Evolutionary conservation across 345 rosid genomes (phyloP), one percentile per base, ranked within the genome.

Genomic region (Geranium rotundifolium): DNA sequence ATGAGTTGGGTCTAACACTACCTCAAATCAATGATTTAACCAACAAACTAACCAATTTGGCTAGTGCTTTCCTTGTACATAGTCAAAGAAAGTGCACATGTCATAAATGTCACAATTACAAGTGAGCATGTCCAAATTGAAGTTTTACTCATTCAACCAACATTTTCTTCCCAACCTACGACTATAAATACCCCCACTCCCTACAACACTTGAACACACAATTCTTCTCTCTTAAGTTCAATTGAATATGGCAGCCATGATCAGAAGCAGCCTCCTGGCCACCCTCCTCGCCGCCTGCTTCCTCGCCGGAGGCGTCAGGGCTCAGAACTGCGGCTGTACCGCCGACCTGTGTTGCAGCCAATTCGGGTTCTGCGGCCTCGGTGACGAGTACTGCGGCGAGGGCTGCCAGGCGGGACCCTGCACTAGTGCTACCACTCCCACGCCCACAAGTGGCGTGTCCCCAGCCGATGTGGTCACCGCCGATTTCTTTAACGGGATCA

Each of bases 401-500:
- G 76, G 72, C 4, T 76, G 80, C 56, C 56, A 20, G 50, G 61
- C 30, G 4, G 80, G 80, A 5, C 80, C 74, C 10, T 76, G 80
- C 59, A 5, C 1, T 29, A 17, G 23, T 4, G 16, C 63, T n/a
- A 4, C 54, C 60, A 2, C 60, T 0, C 41, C 70, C 2, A n/a
- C 62, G 0, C 19, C 66, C 0, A 17, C 62, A 0, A 60, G 67
- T 18, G 57, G 49, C 17, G 76, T 72, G 16, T 55, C 61, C 0
- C 76, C 73, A 17, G 74, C 69, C 7, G 68, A 70, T 5, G 12
- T 79, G 1, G 83, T 81, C n/a, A 79, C 83, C 1, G 63, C 63
- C 0, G 63, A 62, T 0, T 84, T 81, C 75, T 81, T 79, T 54
- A 62, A 79, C 8, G 73, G 79, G 15, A 79, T 81, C 17, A 74